These are phyloP conservation scores for Moesziomyces parantarcticus DNA, from an alignment of 1,284 basidiomycete species.

Conservation along the genomic window DNA sequence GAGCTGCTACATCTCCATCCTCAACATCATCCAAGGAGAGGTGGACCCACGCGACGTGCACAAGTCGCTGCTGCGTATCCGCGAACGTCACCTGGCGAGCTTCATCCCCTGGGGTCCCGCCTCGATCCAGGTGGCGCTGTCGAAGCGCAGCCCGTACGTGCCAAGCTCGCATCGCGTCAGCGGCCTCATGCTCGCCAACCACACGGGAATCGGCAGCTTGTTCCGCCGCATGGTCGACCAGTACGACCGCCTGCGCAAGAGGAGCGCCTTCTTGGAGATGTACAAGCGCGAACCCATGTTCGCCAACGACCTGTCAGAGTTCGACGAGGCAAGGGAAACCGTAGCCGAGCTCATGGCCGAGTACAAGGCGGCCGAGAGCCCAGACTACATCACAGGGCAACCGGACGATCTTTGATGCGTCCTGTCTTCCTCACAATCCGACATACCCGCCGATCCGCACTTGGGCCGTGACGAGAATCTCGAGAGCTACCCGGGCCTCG, in stretches of 20 bases:
- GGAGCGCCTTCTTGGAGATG: slow-evolving; percentile 95
- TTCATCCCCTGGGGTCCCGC: slow-evolving; percentile 99
- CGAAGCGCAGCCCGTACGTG: slow-evolving; percentile 88
- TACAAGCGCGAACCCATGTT: slow-evolving; percentile 88
- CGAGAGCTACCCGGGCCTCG: too few species aligned
- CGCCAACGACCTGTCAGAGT: slow-evolving; percentile 61
- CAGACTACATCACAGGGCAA: slow-evolving; percentile 55
- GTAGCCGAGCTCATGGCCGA: slow-evolving; percentile 64
- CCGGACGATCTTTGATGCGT: slow-evolving; percentile 34
- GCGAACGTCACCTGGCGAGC: slow-evolving; percentile 93
- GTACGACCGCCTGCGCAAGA: slow-evolving; percentile 86
- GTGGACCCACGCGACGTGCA: slow-evolving; percentile 97
- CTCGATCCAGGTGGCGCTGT: slow-evolving; percentile 95
- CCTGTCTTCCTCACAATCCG: neutral
- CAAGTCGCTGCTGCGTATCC: slow-evolving; percentile 93
- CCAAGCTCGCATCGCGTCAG: slow-evolving; percentile 88
- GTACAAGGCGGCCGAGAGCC: slow-evolving; percentile 64
- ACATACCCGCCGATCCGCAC: slow-evolving; percentile 12
- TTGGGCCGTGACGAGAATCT: neutral
- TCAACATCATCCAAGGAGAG: slow-evolving; percentile 98
- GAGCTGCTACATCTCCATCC: slow-evolving; percentile 85
- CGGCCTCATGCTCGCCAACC: slow-evolving; percentile 98
- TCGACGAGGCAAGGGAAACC: slow-evolving; percentile 65
- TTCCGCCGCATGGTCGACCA: slow-evolving; percentile 97
- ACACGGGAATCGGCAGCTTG: slow-evolving; percentile 85